Conservation (phyloP, 495 filamentous ascomycete species). For the Pyrenopolyporus hunteri region DNA sequence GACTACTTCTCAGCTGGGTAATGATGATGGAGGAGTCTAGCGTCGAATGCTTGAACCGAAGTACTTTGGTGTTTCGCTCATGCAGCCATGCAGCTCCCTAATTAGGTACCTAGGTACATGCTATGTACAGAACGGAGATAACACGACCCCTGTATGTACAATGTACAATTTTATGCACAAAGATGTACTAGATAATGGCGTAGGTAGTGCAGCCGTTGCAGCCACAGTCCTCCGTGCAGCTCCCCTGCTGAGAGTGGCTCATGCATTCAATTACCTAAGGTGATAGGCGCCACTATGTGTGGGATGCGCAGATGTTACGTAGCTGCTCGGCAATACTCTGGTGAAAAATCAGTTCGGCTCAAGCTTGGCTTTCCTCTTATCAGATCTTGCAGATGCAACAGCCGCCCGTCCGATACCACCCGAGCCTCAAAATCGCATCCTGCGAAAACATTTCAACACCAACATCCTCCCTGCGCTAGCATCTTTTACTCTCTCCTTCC, state of each 20-base stretch:
- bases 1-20: too few relatives aligned
- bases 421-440: slow-evolving; percentile 37
- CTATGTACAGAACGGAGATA: slow-evolving; percentile 1
- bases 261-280: not conserved
- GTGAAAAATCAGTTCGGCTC: slow-evolving; percentile 30
- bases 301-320: slow-evolving; percentile 11
- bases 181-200: slow-evolving; percentile 11
- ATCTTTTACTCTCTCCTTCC: slow-evolving; percentile 9
- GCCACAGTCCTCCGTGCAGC: not conserved
- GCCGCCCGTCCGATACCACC: slow-evolving; percentile 41
- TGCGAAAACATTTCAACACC: slow-evolving; percentile 19
- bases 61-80: too few relatives aligned
- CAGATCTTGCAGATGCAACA: slow-evolving; percentile 41
- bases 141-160: too few relatives aligned
- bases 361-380: slow-evolving; percentile 29
- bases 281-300: not conserved
- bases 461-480: slow-evolving; percentile 10
- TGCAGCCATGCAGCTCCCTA: not conserved
- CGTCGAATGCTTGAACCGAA: too few relatives aligned
- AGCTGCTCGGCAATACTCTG: slow-evolving; percentile 31
- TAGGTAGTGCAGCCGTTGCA: not conserved
- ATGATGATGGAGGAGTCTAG: not conserved
- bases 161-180: too few relatives aligned
- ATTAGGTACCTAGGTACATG: not conserved
- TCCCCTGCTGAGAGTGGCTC: not conserved